Evolutionary conservation across 164 flowering plant genomes (phyloP).

Genomic region (Aristolochia fimbriata): DNA sequence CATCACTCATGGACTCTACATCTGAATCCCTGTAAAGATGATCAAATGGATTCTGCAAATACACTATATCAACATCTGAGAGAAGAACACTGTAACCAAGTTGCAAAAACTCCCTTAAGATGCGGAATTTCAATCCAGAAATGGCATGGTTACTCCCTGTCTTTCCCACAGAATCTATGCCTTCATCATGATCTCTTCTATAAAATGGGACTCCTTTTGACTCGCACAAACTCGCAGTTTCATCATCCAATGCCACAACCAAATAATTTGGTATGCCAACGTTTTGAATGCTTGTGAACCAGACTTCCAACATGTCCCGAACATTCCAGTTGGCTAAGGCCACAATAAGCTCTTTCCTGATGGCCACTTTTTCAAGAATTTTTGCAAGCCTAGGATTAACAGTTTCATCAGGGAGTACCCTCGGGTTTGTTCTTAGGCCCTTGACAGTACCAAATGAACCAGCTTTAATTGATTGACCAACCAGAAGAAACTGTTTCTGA

Average conservation of each 20-base stretch:
- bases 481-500: constrained; percentile 37
- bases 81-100: constrained; percentile 75
- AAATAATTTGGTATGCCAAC: constrained; percentile 74
- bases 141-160: constrained; percentile 78
- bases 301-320: constrained; percentile 63
- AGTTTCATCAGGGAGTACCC: constrained; percentile 67
- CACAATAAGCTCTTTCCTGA: constrained; percentile 66
- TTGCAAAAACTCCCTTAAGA: constrained; percentile 88
- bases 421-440: constrained; percentile 65
- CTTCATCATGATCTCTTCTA: constrained; percentile 57
- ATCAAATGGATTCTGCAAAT: constrained; percentile 85
- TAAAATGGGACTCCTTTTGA: constrained; percentile 34
- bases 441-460: constrained; percentile 93
- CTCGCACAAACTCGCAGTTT: constrained; percentile 31
- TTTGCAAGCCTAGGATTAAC: constrained; percentile 80
- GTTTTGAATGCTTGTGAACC: constrained; percentile 68
- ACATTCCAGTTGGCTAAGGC: constrained; percentile 79
- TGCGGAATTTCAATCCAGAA: constrained; percentile 79
- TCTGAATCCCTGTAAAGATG: constrained; percentile 78
- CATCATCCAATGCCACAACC: constrained; percentile 80
- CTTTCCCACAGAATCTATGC: constrained; percentile 52
- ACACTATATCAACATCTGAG: constrained; percentile 88
- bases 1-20: constrained; percentile 93
- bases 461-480: constrained; percentile 54
- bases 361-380: constrained; percentile 53